Evolutionary conservation across 2,329 filamentous ascomycete genomes (phyloP).

Genomic region (Mycosphaerella sp.): DNA sequence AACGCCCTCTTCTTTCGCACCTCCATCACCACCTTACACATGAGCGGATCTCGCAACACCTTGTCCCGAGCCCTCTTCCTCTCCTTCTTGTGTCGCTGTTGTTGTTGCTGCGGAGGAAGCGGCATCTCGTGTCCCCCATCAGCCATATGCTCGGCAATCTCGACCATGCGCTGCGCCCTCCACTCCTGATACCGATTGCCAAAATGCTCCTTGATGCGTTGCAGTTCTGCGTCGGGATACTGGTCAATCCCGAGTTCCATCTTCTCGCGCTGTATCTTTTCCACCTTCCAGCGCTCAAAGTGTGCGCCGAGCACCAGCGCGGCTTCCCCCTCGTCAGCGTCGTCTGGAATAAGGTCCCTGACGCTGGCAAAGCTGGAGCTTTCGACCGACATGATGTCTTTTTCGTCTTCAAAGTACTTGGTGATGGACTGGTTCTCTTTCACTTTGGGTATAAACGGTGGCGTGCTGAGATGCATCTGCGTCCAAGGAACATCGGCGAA

Average conservation of each 20-base stretch:
- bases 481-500: conserved; percentile 77
- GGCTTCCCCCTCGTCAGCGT: conserved; percentile 13
- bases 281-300: conserved; percentile 21
- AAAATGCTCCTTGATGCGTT: conserved; percentile 29
- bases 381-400: conserved; percentile 51
- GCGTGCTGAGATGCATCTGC: conserved; percentile 59
- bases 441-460: conserved; percentile 75
- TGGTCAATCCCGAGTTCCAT: conserved; percentile 28
- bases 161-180: conserved; percentile 25
- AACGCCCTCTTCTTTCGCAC: conserved; percentile 79
- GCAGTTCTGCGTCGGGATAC: conserved; percentile 27
- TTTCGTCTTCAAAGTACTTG: conserved; percentile 83
- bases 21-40: conserved; percentile 64
- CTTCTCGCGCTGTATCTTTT: conserved; percentile 27
- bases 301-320: conserved; percentile 11
- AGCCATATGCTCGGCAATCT: conserved; percentile 23
- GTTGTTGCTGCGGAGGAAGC: not conserved
- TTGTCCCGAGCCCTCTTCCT: conserved; percentile 78
- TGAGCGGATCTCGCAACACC: conserved; percentile 65
- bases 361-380: conserved; percentile 25
- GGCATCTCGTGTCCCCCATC: conserved; percentile 13
- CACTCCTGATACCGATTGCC: conserved; percentile 28
- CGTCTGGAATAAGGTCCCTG: conserved; percentile 19
- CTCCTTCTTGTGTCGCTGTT: conserved; percentile 47
- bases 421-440: conserved; percentile 49